These are phyloP conservation scores for Schwanniomyces yamadae DNA, from an alignment of 805 yeast species.

Conservation along the genomic window DNA sequence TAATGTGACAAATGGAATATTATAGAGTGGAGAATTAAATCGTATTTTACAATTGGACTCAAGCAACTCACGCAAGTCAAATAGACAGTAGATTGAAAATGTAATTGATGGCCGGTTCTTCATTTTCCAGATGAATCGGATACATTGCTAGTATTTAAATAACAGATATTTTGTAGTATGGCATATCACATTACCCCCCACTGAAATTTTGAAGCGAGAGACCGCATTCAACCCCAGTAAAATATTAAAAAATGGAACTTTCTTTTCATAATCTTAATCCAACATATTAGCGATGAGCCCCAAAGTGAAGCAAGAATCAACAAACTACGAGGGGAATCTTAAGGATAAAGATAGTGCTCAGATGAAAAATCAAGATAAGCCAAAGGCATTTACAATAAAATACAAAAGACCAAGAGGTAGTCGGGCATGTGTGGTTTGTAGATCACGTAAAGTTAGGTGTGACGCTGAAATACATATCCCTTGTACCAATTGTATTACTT, in stretches of 20 bases:
- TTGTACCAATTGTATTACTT: conserved; percentile 61
- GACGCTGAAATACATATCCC: conserved; percentile 58
- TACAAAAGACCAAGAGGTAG: conserved; percentile 61
- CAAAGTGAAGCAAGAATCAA: conserved; percentile 14
- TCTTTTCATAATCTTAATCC: neutral
- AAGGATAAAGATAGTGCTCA: neutral
- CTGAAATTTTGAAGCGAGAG: too few species aligned
- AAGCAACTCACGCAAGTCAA: too few species aligned
- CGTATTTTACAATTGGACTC: too few species aligned
- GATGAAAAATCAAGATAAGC: conserved; percentile 22
- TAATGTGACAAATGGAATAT: too few species aligned
- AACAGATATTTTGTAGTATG: too few species aligned
- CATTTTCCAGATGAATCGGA: too few species aligned
- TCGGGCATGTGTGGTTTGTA: conserved; percentile 76
- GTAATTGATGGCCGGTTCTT: too few species aligned
- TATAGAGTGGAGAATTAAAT: too few species aligned
- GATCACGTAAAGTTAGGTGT: conserved; percentile 77
- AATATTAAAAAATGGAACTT: neutral
- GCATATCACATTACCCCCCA: too few species aligned
- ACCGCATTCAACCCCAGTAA: too few species aligned
- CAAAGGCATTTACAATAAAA: conserved; percentile 45
- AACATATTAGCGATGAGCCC: conserved; percentile 11
- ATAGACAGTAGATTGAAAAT: too few species aligned
- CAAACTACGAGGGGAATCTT: neutral
- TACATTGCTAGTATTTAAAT: too few species aligned